Evolutionary conservation across 2,329 filamentous ascomycete species (phyloP).

Genomic region (Cytospora piceicola): DNA sequence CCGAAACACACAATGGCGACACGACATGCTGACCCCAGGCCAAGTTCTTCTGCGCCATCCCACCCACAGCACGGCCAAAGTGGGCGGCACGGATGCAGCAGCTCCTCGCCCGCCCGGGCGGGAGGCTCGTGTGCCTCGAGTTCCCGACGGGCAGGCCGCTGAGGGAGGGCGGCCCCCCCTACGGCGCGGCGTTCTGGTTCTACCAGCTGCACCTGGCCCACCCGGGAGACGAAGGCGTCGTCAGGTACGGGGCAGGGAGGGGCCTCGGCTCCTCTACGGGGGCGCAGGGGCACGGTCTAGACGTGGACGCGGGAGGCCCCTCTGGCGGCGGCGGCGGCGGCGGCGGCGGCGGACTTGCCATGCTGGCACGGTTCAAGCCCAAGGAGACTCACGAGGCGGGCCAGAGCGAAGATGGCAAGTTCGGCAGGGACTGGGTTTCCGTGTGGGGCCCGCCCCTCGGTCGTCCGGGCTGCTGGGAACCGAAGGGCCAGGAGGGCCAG

Average conservation of each 20-base stretch:
- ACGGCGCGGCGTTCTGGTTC: slow-evolving; percentile 67
- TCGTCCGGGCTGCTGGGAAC: background rate
- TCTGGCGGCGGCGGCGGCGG: slow-evolving; percentile 42
- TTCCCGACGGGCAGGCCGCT: slow-evolving; percentile 76
- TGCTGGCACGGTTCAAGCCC: slow-evolving; percentile 56
- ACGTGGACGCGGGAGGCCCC: slow-evolving; percentile 40
- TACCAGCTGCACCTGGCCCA: slow-evolving; percentile 73
- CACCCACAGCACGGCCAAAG: slow-evolving; percentile 52
- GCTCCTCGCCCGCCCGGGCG: slow-evolving; percentile 51
- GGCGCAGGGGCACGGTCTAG: background rate
- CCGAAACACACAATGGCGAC: background rate
- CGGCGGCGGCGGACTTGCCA: slow-evolving; percentile 45
- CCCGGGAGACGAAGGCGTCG: slow-evolving; percentile 69
- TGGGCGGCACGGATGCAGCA: slow-evolving; percentile 59
- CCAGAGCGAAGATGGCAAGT: slow-evolving; percentile 48
- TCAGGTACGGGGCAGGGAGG: slow-evolving; percentile 50
- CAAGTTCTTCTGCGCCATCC: slow-evolving; percentile 66
- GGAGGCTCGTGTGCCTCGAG: slow-evolving; percentile 69
- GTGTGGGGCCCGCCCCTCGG: slow-evolving; percentile 50
- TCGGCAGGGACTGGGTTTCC: slow-evolving; percentile 55
- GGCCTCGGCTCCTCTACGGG: slow-evolving; percentile 35
- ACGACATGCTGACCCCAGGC: background rate
- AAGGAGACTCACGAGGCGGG: slow-evolving; percentile 53
- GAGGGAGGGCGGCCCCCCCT: slow-evolving; percentile 71
- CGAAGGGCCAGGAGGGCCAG: background rate